Evolutionary conservation across 2,329 filamentous ascomycete species (phyloP).

Genomic region (Trichophyton equinum): DNA sequence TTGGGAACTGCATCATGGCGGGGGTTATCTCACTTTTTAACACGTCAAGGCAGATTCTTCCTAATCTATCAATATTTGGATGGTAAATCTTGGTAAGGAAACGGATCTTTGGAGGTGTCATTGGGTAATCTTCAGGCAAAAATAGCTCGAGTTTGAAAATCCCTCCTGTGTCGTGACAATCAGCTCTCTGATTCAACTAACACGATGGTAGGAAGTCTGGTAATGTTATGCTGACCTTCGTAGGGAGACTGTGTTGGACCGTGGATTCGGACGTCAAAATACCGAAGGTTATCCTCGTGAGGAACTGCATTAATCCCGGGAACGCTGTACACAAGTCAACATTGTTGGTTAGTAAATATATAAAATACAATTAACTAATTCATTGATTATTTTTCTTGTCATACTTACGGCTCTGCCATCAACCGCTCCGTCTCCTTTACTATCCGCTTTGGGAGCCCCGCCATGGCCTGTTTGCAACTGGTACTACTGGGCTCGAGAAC

Average conservation of each 20-base stretch:
- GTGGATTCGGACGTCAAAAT: slow-evolving; percentile 96
- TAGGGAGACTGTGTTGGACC: slow-evolving; percentile 87
- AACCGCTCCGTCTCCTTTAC: slow-evolving; percentile 97
- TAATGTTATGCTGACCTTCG: slow-evolving; percentile 50
- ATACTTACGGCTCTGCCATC: slow-evolving; percentile 80
- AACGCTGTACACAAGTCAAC: slow-evolving; percentile 46
- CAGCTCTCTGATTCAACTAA: slow-evolving; percentile 1
- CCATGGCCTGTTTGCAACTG: slow-evolving; percentile 34
- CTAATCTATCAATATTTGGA: slow-evolving; percentile 95
- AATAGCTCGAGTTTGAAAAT: slow-evolving; percentile 97
- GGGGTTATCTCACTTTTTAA: slow-evolving; percentile 62
- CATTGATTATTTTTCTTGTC: not conserved
- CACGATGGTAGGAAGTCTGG: slow-evolving; percentile 3
- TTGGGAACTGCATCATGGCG: not conserved
- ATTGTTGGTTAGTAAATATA: slow-evolving; percentile 1
- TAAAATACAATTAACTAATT: not conserved
- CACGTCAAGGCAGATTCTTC: slow-evolving; percentile 92
- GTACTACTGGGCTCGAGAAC: not conserved
- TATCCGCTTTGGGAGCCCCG: slow-evolving; percentile 78
- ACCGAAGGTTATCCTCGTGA: slow-evolving; percentile 92
- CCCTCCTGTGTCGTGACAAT: slow-evolving; percentile 42
- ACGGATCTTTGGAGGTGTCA: slow-evolving; percentile 96
- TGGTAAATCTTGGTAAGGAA: slow-evolving; percentile 99
- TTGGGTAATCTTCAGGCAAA: slow-evolving; percentile 95
- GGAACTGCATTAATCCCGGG: slow-evolving; percentile 91